Evolutionary conservation across 352 stramenopile genomes (phyloP).

Genomic region (Globisporangium abappressorium): DNA sequence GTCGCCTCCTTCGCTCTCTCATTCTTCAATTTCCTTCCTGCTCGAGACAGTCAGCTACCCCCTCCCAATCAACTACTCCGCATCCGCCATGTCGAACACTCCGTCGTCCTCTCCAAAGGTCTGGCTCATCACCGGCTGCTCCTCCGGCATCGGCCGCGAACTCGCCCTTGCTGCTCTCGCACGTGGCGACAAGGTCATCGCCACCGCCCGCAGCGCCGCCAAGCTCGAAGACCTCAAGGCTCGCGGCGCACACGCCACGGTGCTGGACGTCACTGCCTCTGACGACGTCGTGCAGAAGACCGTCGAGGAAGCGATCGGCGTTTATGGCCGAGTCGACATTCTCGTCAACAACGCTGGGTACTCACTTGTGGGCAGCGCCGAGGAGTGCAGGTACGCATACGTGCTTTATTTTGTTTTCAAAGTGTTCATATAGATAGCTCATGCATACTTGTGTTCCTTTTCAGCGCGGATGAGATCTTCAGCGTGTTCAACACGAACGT

Average conservation of each 20-base stretch:
- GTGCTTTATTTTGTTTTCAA: too few species aligned
- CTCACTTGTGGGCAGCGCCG: slow-evolving; percentile 28
- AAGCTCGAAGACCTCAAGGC: slow-evolving; percentile 28
- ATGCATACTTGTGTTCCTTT: too few species aligned
- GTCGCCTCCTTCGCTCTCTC: background rate
- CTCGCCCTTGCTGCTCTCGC: slow-evolving; percentile 28
- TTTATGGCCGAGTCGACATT: slow-evolving; percentile 35
- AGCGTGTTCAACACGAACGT: slow-evolving; percentile 31
- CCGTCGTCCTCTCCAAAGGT: background rate
- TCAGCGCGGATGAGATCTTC: slow-evolving; percentile 13
- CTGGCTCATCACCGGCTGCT: slow-evolving; percentile 23
- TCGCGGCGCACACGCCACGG: slow-evolving; percentile 23
- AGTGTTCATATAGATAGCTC: too few species aligned
- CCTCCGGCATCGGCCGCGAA: slow-evolving; percentile 17
- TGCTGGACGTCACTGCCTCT: slow-evolving; percentile 1
- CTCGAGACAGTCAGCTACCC: background rate
- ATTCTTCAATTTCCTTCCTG: background rate
- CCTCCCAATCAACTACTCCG: background rate
- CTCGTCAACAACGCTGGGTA: slow-evolving; percentile 47
- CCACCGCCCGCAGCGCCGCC: slow-evolving; percentile 27
- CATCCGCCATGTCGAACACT: background rate
- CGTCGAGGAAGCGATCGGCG: slow-evolving; percentile 13
- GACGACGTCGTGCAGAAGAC: slow-evolving; percentile 2
- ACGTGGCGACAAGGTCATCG: slow-evolving; percentile 33
- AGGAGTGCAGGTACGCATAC: slow-evolving; percentile 29